A percentile compares a stretch with the other conserved stretches of the same genome.
Conservation (phyloP, 495 filamentous ascomycete genomes). For the Penicillium robsamsonii region DNA sequence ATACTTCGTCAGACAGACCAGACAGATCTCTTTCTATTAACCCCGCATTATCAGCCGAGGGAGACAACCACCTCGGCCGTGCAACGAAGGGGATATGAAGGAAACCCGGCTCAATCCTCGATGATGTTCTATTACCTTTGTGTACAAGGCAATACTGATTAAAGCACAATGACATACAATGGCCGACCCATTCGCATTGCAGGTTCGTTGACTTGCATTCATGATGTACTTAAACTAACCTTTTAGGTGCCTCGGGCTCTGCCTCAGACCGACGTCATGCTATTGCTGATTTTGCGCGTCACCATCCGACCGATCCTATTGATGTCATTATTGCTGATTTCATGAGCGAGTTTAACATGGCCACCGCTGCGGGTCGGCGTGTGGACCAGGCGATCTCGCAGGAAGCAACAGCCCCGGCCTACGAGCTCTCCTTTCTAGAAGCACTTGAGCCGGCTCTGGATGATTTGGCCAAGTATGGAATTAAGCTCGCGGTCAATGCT, state of each 20-base stretch:
- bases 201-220: constrained; percentile 8
- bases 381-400: constrained; percentile 25
- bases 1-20: background rate
- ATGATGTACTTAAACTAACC: constrained; percentile 4
- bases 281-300: constrained; percentile 50
- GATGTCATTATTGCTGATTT: constrained; percentile 59
- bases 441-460: constrained; percentile 51
- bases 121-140: background rate
- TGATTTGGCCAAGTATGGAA: constrained; percentile 49
- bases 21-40: background rate
- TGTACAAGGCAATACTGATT: background rate
- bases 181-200: constrained; percentile 27
- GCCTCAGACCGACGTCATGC: constrained; percentile 57
- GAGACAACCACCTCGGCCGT: constrained; percentile 9
- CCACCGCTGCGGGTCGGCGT: constrained; percentile 42
- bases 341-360: constrained; percentile 58
- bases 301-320: constrained; percentile 44
- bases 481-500: constrained; percentile 60
- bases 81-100: background rate
- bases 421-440: constrained; percentile 54
- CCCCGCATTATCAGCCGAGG: constrained; percentile 13
- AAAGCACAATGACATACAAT: constrained; percentile 17
- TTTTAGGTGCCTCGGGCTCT: constrained; percentile 47
- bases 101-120: background rate
- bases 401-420: constrained; percentile 32